Conservation (phyloP, 169 alveolate species). For the Theileria equi region DNA sequence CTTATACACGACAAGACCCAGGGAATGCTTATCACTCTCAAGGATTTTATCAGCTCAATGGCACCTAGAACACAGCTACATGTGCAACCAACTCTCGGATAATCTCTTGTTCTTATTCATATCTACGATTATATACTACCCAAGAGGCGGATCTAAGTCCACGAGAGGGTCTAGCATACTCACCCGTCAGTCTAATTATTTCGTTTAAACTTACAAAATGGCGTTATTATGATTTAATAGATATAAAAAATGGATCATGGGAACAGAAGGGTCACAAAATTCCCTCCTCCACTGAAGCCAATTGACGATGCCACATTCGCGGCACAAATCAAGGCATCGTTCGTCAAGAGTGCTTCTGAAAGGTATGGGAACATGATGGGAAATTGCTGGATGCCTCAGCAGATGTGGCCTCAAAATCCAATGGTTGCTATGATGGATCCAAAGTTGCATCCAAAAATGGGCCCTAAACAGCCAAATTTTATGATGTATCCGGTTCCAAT, state of each 20-base stretch:
- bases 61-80: slow-evolving; percentile 37
- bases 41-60: slow-evolving; percentile 66
- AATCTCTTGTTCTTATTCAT: too few species aligned
- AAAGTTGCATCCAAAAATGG: slow-evolving; percentile 2
- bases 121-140: not conserved
- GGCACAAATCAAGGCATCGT: not conserved
- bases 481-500: not conserved
- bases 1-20: slow-evolving; percentile 75
- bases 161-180: not conserved
- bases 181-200: not conserved
- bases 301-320: slow-evolving; percentile 9
- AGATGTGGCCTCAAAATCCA: slow-evolving; percentile 24
- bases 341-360: not conserved
- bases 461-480: slow-evolving; percentile 18
- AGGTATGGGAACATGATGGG: slow-evolving; percentile 12
- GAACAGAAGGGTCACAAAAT: not conserved
- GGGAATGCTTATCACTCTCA: slow-evolving; percentile 75
- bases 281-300: too few species aligned
- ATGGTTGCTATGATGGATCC: not conserved
- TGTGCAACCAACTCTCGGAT: too few species aligned
- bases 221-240: not conserved
- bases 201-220: not conserved
- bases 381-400: slow-evolving; percentile 21
- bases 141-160: not conserved
- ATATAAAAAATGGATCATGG: not conserved